These are phyloP conservation scores for Globisporangium megalacanthum DNA, from an alignment of 352 stramenopile species.

Conservation along the genomic window DNA sequence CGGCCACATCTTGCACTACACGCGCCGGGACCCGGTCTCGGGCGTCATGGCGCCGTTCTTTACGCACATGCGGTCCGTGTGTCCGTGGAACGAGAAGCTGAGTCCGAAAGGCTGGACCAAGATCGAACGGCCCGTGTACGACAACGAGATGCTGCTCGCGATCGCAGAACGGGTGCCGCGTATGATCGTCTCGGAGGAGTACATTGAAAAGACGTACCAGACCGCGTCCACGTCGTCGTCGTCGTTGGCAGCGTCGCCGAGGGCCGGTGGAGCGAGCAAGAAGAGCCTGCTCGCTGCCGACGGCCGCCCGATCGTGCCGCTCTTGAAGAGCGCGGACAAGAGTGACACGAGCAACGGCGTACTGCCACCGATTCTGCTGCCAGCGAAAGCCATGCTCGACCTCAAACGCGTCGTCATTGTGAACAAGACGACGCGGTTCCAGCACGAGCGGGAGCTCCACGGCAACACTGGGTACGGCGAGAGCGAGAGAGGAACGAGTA, in stretches of 20 bases:
- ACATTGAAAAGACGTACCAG: slow-evolving; percentile 84
- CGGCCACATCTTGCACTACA: slow-evolving; percentile 87
- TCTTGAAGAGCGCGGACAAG: slow-evolving; percentile 1
- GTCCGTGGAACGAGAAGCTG: slow-evolving; percentile 87
- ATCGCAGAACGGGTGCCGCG: slow-evolving; percentile 77
- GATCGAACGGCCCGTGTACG: slow-evolving; percentile 84
- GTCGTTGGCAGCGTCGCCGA: too few species aligned
- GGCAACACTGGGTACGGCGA: slow-evolving; percentile 59
- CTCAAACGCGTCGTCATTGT: slow-evolving; percentile 84
- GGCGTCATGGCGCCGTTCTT: slow-evolving; percentile 81
- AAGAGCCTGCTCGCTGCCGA: slow-evolving; percentile 8
- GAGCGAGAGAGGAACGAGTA: too few species aligned
- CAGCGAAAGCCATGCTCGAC: slow-evolving; percentile 39
- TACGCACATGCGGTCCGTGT: slow-evolving; percentile 86
- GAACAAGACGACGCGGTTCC: slow-evolving; percentile 85
- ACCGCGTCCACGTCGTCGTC: slow-evolving; percentile 12
- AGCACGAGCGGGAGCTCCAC: slow-evolving; percentile 80
- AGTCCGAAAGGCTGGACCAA: slow-evolving; percentile 87
- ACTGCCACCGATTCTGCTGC: slow-evolving; percentile 39
- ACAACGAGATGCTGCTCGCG: slow-evolving; percentile 84
- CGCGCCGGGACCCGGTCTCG: slow-evolving; percentile 61
- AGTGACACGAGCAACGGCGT: slow-evolving; percentile 5
- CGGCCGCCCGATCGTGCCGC: slow-evolving; percentile 8
- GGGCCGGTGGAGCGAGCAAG: slow-evolving; percentile 7
- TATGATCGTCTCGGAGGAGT: slow-evolving; percentile 88